Evolutionary conservation across 2,329 filamentous ascomycete species (phyloP).

Genomic region (Epichloe hybrida): DNA sequence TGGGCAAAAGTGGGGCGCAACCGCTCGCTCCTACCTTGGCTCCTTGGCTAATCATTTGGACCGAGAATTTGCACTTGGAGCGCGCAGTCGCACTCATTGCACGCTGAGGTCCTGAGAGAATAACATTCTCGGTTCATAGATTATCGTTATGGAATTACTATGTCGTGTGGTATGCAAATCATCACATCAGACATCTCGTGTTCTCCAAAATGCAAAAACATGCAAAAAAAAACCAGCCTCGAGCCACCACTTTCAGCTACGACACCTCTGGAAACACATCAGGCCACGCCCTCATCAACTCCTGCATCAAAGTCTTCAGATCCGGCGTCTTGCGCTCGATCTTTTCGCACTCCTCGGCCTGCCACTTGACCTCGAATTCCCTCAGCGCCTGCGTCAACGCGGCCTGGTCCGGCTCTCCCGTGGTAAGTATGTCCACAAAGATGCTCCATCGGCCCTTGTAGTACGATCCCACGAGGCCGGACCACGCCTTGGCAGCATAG

Average conservation of each 20-base stretch:
- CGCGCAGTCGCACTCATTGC: too few species aligned
- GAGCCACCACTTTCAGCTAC: background rate
- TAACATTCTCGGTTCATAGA: too few species aligned
- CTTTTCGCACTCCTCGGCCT: background rate
- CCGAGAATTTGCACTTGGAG: too few species aligned
- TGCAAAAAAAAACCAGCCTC: too few species aligned
- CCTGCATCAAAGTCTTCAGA: background rate
- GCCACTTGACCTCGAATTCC: constrained; percentile 3
- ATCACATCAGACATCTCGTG: too few species aligned
- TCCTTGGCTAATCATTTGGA: too few species aligned
- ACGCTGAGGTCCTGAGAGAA: too few species aligned
- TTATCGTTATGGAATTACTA: too few species aligned
- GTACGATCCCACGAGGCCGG: constrained; percentile 30
- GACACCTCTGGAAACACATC: background rate
- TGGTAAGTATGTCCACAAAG: constrained; percentile 27
- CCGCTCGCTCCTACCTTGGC: background rate
- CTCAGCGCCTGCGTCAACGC: constrained; percentile 1
- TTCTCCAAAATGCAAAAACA: too few species aligned
- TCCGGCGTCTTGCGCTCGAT: background rate
- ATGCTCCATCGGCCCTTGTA: constrained; percentile 32
- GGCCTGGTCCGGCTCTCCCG: background rate
- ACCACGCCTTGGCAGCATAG: constrained; percentile 36
- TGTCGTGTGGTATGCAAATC: too few species aligned
- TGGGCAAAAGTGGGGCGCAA: background rate
- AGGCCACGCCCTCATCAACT: background rate